Base-by-base conservation (phyloP, 331 rosid genomes). In the Cydonia oblonga region DNA sequence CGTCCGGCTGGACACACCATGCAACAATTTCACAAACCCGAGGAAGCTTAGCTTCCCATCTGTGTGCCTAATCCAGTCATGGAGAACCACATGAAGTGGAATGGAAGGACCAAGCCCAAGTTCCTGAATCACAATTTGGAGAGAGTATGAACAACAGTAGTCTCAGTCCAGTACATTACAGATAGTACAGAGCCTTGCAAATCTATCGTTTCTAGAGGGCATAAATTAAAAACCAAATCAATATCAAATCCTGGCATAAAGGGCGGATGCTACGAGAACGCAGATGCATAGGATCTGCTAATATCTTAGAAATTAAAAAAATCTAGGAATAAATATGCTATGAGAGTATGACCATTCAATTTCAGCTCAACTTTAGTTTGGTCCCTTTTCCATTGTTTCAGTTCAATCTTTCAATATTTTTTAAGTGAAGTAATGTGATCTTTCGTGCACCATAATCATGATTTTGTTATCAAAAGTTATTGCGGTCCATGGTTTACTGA, bases 31-130 rank as follows among this genome's bases (percentile, higher is more conserved):
- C 71, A 91, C 96, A 74, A 95, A 95, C 63, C 99, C 97, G 1
- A 91, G 96, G 88, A 95, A 95, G 90, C 97, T 95, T 70, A 95
- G 84, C 79, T 95, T 91, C 83, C 99, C 99, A 75, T 95, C 99
- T 0, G 96, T 91, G 93, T 95, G 99, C 73, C 96, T 85, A 74
- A 95, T 91, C 99, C 99, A 95, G 81, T 95, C 99, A 51, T 86
- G 97, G 29, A 95, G 96, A 80, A 95, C 97, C 18, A 86, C 96
- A 23, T 95, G 99, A 74, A 95, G 87, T 0, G 99, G 99, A 74
- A 95, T 95, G 19, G 96, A 88, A n/a, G 99, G 99, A 30, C 99
- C 97, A 26, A 95, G 99, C 59, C 97, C 97, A 44, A 91, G 97
- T 85, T 95, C 97, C 99, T 91, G 82, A 64, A 66, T 80, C 25